A percentile compares a stretch with the other conserved stretches of the same genome.
phyloP scores from a whole-genome alignment of 2,329 filamentous ascomycete genomes.

The Lachnellula arida region DNA sequence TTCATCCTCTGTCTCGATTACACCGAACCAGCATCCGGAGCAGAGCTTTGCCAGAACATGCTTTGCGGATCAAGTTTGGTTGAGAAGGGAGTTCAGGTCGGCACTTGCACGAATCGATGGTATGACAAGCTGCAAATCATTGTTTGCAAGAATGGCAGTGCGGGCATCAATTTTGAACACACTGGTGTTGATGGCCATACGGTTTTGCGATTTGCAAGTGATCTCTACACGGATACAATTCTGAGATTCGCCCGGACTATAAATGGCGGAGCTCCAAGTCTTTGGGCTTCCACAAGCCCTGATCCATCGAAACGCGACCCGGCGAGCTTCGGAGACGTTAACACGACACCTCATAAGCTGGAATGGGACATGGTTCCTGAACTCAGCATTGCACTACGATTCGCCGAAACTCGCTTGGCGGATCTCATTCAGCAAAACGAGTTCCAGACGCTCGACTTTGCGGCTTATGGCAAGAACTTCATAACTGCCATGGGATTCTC shows the following conservation, averaged over 20 bases:
- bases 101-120: constrained; percentile 97
- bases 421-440: constrained; percentile 97
- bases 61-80: constrained; percentile 91
- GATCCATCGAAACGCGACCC: constrained; percentile 91
- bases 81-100: constrained; percentile 89
- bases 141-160: constrained; percentile 96
- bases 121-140: constrained; percentile 99
- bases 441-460: constrained; percentile 87
- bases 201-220: constrained; percentile 90
- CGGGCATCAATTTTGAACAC: constrained; percentile 98
- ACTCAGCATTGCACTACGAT: constrained; percentile 83
- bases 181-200: constrained; percentile 98
- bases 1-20: constrained; percentile 93
- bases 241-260: constrained; percentile 92
- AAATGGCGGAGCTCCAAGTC: constrained; percentile 84
- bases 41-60: constrained; percentile 96
- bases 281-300: constrained; percentile 88
- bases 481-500: constrained; percentile 97
- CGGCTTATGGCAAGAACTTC: constrained; percentile 90
- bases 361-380: constrained; percentile 98
- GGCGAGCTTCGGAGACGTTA: constrained; percentile 86
- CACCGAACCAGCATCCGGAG: constrained; percentile 73
- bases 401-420: constrained; percentile 89
- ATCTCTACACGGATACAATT: constrained; percentile 96
- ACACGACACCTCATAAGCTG: constrained; percentile 88